Evolutionary conservation across 1,139 yeast genomes (phyloP), one percentile per base, ranked within the genome.

Genomic region (Kurtzmaniella quercitrusa): DNA sequence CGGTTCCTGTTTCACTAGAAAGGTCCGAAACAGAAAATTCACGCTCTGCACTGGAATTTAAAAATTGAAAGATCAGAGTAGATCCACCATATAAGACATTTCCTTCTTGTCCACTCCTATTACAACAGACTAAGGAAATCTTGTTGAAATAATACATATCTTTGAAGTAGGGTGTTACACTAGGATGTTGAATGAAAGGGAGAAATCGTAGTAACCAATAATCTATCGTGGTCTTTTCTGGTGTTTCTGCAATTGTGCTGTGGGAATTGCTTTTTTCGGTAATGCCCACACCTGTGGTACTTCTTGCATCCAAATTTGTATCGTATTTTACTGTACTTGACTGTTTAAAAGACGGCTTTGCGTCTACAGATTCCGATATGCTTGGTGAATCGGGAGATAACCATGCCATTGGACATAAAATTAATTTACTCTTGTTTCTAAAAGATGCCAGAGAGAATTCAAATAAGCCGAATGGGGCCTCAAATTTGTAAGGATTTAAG

Each of bases 341-440:
- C n/a, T 19, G 38, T 11, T 19, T 6, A 31, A 31, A 31, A 27
- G 15, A 3, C 19, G 21, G 6, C 21, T 23, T 14, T 8, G 21
- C n/a, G 6, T 8, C n/a, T 3, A 6, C 57, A 52, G 61, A 56
- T 2, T 57, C 60, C 11, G 55, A 48, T 6, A 66, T 54, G 5
- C 71, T 70, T 0, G 82, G 82, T 0, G 84, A 76, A 36, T 60
- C 51, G 0, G 80, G 70, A 41, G 82, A 81, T 41, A 88, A 67
- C 98, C 98, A 91, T 0, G 95, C 95, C 80, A 87, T 89, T 1
- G 96, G 95, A 50, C 88, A 79, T 21, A 90, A 59, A 0, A 88
- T 70, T 47, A 91, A 62, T 37, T 75, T 70, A 0, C 79, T 77
- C 15, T 66, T 58, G 42, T 81, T 73, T 1, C 64, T 55, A 29